Base-by-base conservation (phyloP, 164 flowering plant genomes). In the Chloranthus sessilifolius region DNA sequence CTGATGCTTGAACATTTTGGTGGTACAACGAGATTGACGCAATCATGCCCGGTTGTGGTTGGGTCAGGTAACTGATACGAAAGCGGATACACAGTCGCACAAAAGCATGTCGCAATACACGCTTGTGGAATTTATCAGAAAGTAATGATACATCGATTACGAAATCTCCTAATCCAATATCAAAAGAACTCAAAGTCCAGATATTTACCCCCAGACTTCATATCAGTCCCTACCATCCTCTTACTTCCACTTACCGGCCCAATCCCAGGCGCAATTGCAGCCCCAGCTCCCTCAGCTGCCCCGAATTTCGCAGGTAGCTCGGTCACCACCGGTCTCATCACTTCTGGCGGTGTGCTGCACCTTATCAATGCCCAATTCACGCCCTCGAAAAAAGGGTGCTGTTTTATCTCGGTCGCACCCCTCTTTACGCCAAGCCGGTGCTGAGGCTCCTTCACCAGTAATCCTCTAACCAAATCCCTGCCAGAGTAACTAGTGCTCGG, bases 321-420 rank as follows among this genome's bases (percentile, higher is more conserved):
- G 0, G 55, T 35, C 50, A 54, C 72, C 24, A 60, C 46, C 11
- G 68, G 55, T 40, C 59, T 52, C 11, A 86, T 86, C 22, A 74
- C 50, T 44, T 69, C 78, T 1, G 94, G 88, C 15, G 94, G 89
- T 0, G 63, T 38, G 10, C 81, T 74, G 39, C 86, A 78, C 54
- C 94, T 54, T 47, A 85, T 58, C 43, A 85, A 55, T 42, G 94
- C 94, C 94, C 94, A 85, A 58, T 76, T 85, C 15, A 82, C 77
- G 35, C 84, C 94, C 47, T 78, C 71, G 45, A 85, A 85, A 62
- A 85, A 85, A 0, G 89, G 77, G 39, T 85, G 94, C 35, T 76
- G 81, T 67, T 73, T 85, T 60, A 85, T 70, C 44, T 77, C 74
- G 0, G 80, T 61, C 1, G 89, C 79, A n/a, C 94, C 94, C 72